Evolutionary conservation across 306 rosid genomes (phyloP).

Genomic region (Vigna angularis): DNA sequence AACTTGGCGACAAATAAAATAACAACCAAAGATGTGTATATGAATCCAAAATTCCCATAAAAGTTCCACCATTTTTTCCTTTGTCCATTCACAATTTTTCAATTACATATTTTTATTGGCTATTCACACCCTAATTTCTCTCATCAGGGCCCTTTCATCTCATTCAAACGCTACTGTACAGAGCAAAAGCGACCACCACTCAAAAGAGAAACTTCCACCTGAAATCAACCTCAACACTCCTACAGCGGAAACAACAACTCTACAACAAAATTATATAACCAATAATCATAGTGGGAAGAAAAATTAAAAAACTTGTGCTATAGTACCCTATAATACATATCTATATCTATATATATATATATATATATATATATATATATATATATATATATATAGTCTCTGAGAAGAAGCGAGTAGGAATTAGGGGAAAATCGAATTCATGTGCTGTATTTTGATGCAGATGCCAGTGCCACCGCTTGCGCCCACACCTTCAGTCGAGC

Average conservation of each 20-base stretch:
- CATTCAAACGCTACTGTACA: constrained; percentile 43
- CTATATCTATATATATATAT: too few relatives aligned
- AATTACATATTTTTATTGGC: constrained; percentile 20
- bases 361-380: neutral
- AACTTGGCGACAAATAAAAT: neutral
- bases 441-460: constrained; percentile 58
- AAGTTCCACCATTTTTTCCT: neutral
- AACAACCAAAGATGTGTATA: neutral
- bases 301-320: neutral
- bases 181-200: constrained; percentile 40
- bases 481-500: constrained; percentile 95
- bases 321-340: neutral
- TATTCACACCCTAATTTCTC: constrained; percentile 34
- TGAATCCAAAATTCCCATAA: constrained; percentile 15
- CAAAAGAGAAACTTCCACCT: constrained; percentile 20
- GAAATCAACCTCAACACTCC: constrained; percentile 33
- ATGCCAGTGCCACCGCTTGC: constrained; percentile 86
- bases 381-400: neutral
- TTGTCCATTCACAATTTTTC: constrained; percentile 10
- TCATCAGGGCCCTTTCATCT: constrained; percentile 21
- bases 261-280: constrained; percentile 9
- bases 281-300: constrained; percentile 30
- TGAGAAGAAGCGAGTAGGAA: too few relatives aligned
- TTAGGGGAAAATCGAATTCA: constrained; percentile 37
- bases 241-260: neutral